Conservation (phyloP, 2,329 filamentous ascomycete species). For the Apiospora aurea region DNA sequence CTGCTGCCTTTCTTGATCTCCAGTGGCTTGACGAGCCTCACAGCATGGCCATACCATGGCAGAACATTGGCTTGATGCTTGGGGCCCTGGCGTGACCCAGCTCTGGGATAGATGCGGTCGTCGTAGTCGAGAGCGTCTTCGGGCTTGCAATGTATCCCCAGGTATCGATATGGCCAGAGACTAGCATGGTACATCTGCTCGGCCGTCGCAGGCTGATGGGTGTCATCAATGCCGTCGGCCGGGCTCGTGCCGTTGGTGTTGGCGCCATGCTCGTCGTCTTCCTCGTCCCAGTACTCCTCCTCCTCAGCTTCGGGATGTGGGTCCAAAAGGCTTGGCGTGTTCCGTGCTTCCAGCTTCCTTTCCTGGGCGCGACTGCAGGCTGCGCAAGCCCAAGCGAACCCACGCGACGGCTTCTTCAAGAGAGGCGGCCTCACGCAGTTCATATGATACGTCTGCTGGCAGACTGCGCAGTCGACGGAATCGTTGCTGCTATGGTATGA, state of each 20-base stretch:
- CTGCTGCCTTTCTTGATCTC: constrained; percentile 86
- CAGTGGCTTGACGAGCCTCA: constrained; percentile 88
- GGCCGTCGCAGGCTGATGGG: constrained; percentile 69
- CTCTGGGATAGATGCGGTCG: constrained; percentile 94
- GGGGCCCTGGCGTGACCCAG: constrained; percentile 89
- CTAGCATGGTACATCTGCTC: constrained; percentile 93
- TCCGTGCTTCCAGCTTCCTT: constrained; percentile 85
- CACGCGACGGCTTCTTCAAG: constrained; percentile 93
- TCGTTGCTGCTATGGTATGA: constrained; percentile 68
- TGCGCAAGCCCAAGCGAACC: constrained; percentile 97
- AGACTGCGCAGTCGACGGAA: constrained; percentile 96
- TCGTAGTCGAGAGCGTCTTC: constrained; percentile 97
- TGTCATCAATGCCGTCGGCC: constrained; percentile 63
- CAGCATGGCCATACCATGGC: constrained; percentile 84
- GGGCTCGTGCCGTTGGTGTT: constrained; percentile 71
- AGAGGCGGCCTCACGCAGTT: constrained; percentile 92
- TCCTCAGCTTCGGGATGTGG: constrained; percentile 71
- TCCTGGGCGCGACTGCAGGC: constrained; percentile 97
- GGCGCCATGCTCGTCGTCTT: constrained; percentile 71
- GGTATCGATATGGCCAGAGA: constrained; percentile 94
- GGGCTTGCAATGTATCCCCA: constrained; percentile 93
- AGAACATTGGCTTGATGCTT: constrained; percentile 88
- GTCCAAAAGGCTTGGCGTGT: constrained; percentile 79
- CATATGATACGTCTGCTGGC: constrained; percentile 97
- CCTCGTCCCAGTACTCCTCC: constrained; percentile 69